Conservation (phyloP, 2,329 filamentous ascomycete genomes). For the Cytospora piceicola region DNA sequence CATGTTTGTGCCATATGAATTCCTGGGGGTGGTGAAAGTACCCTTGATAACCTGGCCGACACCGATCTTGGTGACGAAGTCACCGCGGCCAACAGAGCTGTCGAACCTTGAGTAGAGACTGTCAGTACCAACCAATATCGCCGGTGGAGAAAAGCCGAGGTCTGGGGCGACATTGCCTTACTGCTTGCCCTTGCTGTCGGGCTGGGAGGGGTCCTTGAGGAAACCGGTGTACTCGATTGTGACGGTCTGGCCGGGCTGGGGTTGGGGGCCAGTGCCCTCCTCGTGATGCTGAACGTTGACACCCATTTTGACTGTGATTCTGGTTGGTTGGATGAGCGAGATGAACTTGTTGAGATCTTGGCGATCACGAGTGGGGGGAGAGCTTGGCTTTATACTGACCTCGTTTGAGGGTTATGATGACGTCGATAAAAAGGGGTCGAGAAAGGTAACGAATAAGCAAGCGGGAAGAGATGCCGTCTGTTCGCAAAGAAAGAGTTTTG, state of each 20-base stretch:
- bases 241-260: slow-evolving; percentile 71
- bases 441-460: slow-evolving; percentile 12
- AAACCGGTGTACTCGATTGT: slow-evolving; percentile 91
- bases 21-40: slow-evolving; percentile 45
- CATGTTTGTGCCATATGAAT: slow-evolving; percentile 9
- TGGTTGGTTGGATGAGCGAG: slow-evolving; percentile 17
- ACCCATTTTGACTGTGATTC: slow-evolving; percentile 59
- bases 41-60: slow-evolving; percentile 85
- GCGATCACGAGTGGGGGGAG: slow-evolving; percentile 13
- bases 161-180: slow-evolving; percentile 49
- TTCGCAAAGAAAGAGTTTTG: slow-evolving; percentile 13
- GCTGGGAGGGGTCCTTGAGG: slow-evolving; percentile 68
- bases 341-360: slow-evolving; percentile 17
- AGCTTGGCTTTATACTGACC: slow-evolving; percentile 23
- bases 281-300: slow-evolving; percentile 70
- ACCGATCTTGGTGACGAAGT: slow-evolving; percentile 80
- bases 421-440: slow-evolving; percentile 14
- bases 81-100: slow-evolving; percentile 75
- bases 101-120: slow-evolving; percentile 72
- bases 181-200: slow-evolving; percentile 71
- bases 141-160: slow-evolving; percentile 18
- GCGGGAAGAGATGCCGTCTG: slow-evolving; percentile 6
- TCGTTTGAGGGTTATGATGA: slow-evolving; percentile 22
- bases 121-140: slow-evolving; percentile 31
- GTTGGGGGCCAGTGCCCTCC: slow-evolving; percentile 65